Conservation (phyloP, 345 rosid species). For the Populus alba region DNA sequence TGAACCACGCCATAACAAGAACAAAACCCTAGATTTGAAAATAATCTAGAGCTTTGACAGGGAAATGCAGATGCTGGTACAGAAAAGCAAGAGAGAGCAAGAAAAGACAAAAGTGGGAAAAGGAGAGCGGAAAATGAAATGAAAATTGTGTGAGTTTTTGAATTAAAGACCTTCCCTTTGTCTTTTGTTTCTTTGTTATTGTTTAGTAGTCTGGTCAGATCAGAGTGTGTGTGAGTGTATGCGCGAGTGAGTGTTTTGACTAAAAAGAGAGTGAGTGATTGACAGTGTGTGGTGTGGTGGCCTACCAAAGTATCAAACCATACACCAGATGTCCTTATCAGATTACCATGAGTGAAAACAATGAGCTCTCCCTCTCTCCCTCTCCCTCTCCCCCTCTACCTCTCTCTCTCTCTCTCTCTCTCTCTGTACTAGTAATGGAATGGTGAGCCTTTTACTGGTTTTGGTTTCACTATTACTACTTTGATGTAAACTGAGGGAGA, state of each 20-base stretch:
- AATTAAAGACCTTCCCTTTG: conserved; percentile 13
- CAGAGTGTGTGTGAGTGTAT: neutral
- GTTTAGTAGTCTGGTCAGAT: neutral
- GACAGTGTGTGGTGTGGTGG: conserved; percentile 17
- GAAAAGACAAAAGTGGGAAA: conserved; percentile 20
- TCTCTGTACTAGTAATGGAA: neutral
- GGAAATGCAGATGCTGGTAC: conserved; percentile 17
- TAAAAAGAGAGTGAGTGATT: conserved; percentile 9
- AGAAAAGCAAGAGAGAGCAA: conserved; percentile 6
- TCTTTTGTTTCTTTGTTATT: conserved; percentile 16
- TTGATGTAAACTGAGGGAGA: neutral
- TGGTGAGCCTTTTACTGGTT: conserved; percentile 4
- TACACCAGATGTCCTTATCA: conserved; percentile 3
- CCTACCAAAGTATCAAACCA: conserved; percentile 23
- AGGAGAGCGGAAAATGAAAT: neutral
- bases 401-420: neutral
- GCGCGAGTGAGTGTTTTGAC: conserved; percentile 5
- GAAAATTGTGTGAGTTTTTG: conserved; percentile 20
- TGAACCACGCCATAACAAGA: neutral
- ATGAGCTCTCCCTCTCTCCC: neutral
- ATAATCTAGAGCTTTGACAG: conserved; percentile 25
- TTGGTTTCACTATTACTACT: conserved; percentile 1
- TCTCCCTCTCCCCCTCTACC: neutral
- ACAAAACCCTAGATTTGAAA: conserved; percentile 23
- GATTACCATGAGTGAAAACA: conserved; percentile 7